Percentiles rank a stretch among this genome's conserved stretches.
Conservation (phyloP, 2,329 filamentous ascomycete genomes). For the Ambrosiella beaveri region DNA sequence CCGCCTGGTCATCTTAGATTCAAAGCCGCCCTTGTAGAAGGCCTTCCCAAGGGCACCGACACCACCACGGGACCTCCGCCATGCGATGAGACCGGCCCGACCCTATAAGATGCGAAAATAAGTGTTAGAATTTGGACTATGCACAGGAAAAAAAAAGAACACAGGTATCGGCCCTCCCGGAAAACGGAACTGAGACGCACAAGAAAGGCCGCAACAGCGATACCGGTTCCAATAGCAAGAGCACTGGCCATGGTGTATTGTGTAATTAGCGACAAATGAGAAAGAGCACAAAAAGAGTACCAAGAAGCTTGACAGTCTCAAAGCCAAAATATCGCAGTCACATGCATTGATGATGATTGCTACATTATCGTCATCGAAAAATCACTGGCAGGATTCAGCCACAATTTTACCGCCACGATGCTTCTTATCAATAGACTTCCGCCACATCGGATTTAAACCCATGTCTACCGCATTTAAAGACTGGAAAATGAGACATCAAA, state of each 20-base stretch:
- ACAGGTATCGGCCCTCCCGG: background rate
- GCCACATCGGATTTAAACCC: background rate
- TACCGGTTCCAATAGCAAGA: conserved; percentile 30
- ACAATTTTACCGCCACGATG: background rate
- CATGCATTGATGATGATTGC: background rate
- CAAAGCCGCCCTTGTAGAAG: conserved; percentile 98
- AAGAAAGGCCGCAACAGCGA: conserved; percentile 34
- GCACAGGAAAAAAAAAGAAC: too few species aligned
- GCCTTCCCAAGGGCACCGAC: conserved; percentile 69
- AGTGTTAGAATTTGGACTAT: background rate
- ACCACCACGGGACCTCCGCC: conserved; percentile 64
- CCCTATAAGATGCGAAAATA: conserved; percentile 37
- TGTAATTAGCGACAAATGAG: background rate
- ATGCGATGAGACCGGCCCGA: conserved; percentile 77
- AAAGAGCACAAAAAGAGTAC: background rate
- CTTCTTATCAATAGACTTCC: background rate
- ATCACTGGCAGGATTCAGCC: conserved; percentile 1
- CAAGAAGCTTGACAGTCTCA: background rate
- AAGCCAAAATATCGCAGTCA: background rate
- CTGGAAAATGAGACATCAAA: too few species aligned
- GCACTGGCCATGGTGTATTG: conserved; percentile 24
- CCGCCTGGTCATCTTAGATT: conserved; percentile 79
- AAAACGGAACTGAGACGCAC: conserved; percentile 20
- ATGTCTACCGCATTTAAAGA: too few species aligned
- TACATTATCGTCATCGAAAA: conserved; percentile 12